phyloP scores from a whole-genome alignment of 1,139 yeast genomes.

The Saccharomyces hybrid region DNA sequence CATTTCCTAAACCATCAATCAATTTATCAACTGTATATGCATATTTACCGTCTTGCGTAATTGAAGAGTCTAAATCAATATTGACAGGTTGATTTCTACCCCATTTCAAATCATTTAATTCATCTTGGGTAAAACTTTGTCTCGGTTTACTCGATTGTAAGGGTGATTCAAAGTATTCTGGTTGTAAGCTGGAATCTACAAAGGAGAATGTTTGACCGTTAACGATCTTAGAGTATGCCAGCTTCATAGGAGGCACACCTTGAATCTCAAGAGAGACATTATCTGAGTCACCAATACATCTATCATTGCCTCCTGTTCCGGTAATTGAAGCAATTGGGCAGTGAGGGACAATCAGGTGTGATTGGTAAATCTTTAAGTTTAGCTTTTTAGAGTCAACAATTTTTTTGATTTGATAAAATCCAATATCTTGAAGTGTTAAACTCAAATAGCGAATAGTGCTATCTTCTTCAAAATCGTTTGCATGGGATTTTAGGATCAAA shows the following conservation, averaged over 20 bases:
- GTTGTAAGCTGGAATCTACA: conserved; percentile 43
- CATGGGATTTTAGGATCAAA: conserved; percentile 11
- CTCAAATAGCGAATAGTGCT: conserved; percentile 40
- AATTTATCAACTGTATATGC: conserved; percentile 60
- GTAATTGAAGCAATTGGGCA: conserved; percentile 66
- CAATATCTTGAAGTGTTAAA: conserved; percentile 59
- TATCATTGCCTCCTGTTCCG: conserved; percentile 34
- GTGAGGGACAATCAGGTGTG: conserved; percentile 57
- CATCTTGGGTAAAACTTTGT: conserved; percentile 25
- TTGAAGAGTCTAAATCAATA: conserved; percentile 43
- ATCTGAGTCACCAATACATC: conserved; percentile 59
- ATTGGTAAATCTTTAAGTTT: conserved; percentile 55
- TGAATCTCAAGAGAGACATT: conserved; percentile 47
- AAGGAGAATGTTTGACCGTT: conserved; percentile 41
- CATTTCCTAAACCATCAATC: conserved; percentile 70
- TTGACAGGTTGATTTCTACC: conserved; percentile 42
- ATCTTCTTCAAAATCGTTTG: neutral
- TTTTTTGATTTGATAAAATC: conserved; percentile 58
- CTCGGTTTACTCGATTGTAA: conserved; percentile 22
- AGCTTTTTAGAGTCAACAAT: conserved; percentile 62
- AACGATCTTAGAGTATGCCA: conserved; percentile 52
- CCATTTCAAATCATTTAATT: conserved; percentile 43
- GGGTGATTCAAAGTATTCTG: conserved; percentile 38
- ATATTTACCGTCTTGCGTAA: conserved; percentile 50
- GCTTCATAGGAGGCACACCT: conserved; percentile 72